A percentile compares a stretch with the other conserved stretches of the same genome.
phyloP scores from a whole-genome alignment of 1,284 basidiomycete species.

The Meripilus lineatus region DNA sequence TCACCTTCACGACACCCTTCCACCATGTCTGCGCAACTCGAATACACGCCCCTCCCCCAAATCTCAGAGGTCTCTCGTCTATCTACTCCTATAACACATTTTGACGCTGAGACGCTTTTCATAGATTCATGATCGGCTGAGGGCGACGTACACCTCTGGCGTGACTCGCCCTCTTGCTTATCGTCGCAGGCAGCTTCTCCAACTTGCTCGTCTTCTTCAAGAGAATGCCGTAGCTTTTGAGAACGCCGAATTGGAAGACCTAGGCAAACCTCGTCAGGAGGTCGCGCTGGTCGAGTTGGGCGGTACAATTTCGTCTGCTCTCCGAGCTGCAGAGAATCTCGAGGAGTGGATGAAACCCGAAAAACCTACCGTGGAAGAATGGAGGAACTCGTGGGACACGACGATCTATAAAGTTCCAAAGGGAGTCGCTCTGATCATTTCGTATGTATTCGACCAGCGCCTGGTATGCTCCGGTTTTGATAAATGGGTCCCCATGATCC shows the following conservation, averaged over 20 bases:
- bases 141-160: slow-evolving; percentile 44
- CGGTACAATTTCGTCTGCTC: slow-evolving; percentile 36
- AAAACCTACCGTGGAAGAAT: slow-evolving; percentile 30
- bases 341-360: slow-evolving; percentile 51
- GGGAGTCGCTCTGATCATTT: slow-evolving; percentile 40
- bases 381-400: slow-evolving; percentile 36
- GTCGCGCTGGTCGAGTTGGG: slow-evolving; percentile 33
- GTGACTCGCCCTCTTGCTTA: slow-evolving; percentile 50
- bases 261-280: slow-evolving; percentile 49
- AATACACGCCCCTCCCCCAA: no score
- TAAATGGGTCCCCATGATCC: no score
- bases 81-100: no score
- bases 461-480: no score
- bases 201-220: slow-evolving; percentile 55
- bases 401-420: slow-evolving; percentile 48
- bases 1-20: no score
- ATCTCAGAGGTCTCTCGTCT: no score
- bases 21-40: no score
- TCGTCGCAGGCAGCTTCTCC: slow-evolving; percentile 58
- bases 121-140: slow-evolving; percentile 45
- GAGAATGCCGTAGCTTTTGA: slow-evolving; percentile 51
- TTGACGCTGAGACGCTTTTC: no score
- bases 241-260: slow-evolving; percentile 46
- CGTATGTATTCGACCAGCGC: slow-evolving; percentile 28
- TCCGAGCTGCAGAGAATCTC: slow-evolving; percentile 44